A percentile compares a stretch with the other conserved stretches of the same genome.
These are phyloP conservation scores for Cytospora piceicola DNA, from an alignment of 2,329 filamentous ascomycete genomes.

Conservation along the genomic window DNA sequence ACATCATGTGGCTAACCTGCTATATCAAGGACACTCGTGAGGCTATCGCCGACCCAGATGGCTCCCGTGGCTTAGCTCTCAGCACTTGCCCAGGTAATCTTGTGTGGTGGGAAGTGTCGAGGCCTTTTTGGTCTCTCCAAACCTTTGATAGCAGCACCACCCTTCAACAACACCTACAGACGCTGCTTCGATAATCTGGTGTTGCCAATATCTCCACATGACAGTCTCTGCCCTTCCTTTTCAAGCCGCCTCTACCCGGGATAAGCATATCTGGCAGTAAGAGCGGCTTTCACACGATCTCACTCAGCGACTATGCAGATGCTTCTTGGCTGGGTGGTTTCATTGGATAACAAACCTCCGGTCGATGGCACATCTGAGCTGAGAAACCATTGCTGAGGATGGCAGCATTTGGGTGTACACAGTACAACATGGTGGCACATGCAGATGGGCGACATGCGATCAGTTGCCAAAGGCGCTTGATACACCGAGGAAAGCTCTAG, in stretches of 20 bases:
- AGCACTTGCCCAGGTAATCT: neutral
- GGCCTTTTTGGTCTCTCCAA: constrained; percentile 1
- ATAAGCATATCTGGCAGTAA: neutral
- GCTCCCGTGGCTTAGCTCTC: constrained; percentile 14
- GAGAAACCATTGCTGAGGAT: neutral
- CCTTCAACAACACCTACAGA: neutral
- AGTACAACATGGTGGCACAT: neutral
- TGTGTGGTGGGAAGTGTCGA: neutral
- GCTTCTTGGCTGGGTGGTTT: constrained; percentile 3
- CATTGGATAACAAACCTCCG: constrained; percentile 15
- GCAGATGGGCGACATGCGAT: neutral
- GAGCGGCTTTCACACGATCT: constrained; percentile 15
- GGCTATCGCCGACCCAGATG: neutral
- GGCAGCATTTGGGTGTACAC: neutral
- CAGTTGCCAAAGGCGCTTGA: neutral
- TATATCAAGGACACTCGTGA: neutral
- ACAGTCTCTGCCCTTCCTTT: neutral
- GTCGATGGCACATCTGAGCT: constrained; percentile 8
- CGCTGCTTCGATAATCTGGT: neutral
- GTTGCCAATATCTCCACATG: neutral
- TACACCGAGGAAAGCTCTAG: neutral
- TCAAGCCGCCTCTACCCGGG: neutral
- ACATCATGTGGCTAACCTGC: neutral
- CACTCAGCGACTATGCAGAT: constrained; percentile 5
- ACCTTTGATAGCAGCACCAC: neutral